Base-by-base conservation (phyloP, 345 rosid genomes). In the Camelina sativa region DNA sequence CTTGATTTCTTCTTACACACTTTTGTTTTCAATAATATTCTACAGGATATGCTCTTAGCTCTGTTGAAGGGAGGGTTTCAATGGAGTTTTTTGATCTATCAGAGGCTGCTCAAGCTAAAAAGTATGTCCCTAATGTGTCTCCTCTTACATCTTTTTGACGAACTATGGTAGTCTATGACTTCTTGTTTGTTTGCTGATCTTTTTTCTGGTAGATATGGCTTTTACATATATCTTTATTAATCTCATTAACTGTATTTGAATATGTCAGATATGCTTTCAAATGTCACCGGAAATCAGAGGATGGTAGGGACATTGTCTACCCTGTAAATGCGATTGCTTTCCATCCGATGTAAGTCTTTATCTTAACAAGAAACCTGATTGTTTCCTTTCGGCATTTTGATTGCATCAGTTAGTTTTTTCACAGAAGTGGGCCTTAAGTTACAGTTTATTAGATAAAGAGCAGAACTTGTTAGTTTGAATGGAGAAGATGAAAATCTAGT, bases 41-140 rank as follows among this genome's bases (percentile, higher is more conserved):
- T 85, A 84, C 89, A 94, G 98, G 98, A 79, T 94, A 91, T 85
- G 98, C 98, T 41, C 93, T 94, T 60, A 94, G 97, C 79, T 94
- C 96, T 50, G 97, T 94, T 67, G 97, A 94, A 78, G 97, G 98
- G 51, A 83, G 98, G 73, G 96, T 94, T 52, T 89, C 98, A n/a
- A 94, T 94, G 98, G 98, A 91, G 74, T 91, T 90, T 69, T 94
- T 94, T 72, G 97, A 91, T 84, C 93, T 83, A 50, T 87, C 98
- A 40, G 98, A 94, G 69, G 85, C 96, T 57, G 89, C 89, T 82
- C 98, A 94, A 79, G 87, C 96, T 69, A 94, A 94, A 91, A 94
- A 90, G 98, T 91, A 87, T 20, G 84, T 60, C 2, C 51, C 38
- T 16, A 37, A 53, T 57, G 13, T 13, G 16, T 52, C 25, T 50